These are phyloP conservation scores for Exsudoporus frostii DNA, from an alignment of 768 basidiomycete species.

Conservation along the genomic window DNA sequence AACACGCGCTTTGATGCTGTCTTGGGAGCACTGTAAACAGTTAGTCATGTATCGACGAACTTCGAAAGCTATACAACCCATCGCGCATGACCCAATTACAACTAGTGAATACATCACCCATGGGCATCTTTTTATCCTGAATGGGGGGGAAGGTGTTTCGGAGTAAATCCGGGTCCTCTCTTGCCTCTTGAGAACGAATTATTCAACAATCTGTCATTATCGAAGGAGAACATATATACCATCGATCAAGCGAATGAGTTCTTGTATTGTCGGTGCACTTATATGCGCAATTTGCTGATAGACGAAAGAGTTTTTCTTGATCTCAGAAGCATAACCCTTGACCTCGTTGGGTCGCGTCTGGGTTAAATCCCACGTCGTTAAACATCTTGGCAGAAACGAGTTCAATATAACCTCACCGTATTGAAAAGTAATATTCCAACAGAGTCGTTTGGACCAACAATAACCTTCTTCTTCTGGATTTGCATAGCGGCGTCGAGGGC, in stretches of 20 bases:
- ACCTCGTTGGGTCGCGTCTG: slow-evolving; percentile 27
- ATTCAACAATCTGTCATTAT: not conserved
- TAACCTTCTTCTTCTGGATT: slow-evolving; percentile 86
- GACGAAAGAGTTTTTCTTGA: slow-evolving; percentile 67
- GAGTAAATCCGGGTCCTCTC: slow-evolving; percentile 59
- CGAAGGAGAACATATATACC: slow-evolving; percentile 41
- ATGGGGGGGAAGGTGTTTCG: slow-evolving; percentile 63
- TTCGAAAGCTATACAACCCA: slow-evolving; percentile 46
- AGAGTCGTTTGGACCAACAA: slow-evolving; percentile 83
- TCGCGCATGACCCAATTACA: slow-evolving; percentile 89
- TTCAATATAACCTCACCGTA: slow-evolving; percentile 53
- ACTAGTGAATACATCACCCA: slow-evolving; percentile 88
- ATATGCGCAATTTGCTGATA: slow-evolving; percentile 77
- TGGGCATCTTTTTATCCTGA: slow-evolving; percentile 56
- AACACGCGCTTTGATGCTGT: slow-evolving; percentile 92
- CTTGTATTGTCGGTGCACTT: slow-evolving; percentile 77
- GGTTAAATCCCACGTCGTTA: not conserved
- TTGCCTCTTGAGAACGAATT: slow-evolving; percentile 45
- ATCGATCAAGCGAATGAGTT: slow-evolving; percentile 73
- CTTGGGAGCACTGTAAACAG: slow-evolving; percentile 63
- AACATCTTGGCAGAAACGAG: not conserved
- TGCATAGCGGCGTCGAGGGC: slow-evolving; percentile 83
- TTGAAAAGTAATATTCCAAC: slow-evolving; percentile 93
- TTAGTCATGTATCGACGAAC: slow-evolving; percentile 15
- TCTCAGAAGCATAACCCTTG: slow-evolving; percentile 48